phyloP scores from a whole-genome alignment of 2,329 filamentous ascomycete species.

The Xylaria sp. region DNA sequence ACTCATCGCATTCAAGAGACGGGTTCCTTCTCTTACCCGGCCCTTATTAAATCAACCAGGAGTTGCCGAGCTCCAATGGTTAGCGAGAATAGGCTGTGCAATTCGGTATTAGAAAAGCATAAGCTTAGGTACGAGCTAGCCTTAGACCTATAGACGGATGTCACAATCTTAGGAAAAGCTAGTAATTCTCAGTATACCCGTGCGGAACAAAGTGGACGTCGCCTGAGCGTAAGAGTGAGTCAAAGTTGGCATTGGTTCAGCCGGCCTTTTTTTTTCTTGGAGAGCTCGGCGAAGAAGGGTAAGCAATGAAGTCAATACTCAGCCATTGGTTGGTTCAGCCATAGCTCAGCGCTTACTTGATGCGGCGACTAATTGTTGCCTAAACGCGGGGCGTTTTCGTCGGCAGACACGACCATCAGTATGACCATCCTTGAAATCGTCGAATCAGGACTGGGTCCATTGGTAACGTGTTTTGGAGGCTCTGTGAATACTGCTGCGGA shows the following conservation, averaged over 20 bases:
- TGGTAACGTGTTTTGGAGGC: slow-evolving; percentile 5
- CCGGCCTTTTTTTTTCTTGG: slow-evolving; percentile 9
- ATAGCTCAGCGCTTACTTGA: slow-evolving; percentile 16
- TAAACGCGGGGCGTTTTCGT: slow-evolving; percentile 29
- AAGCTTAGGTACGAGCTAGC: slow-evolving; percentile 2
- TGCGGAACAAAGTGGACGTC: slow-evolving; percentile 20
- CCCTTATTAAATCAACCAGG: background rate
- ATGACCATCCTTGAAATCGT: slow-evolving; percentile 14
- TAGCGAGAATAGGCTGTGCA: background rate
- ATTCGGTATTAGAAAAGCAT: slow-evolving; percentile 11
- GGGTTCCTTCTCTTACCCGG: slow-evolving; percentile 7
- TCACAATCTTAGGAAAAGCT: slow-evolving; percentile 4
- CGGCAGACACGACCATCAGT: slow-evolving; percentile 14
- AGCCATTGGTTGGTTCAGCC: slow-evolving; percentile 5
- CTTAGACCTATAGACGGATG: slow-evolving; percentile 10
- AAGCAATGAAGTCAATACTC: slow-evolving; percentile 7
- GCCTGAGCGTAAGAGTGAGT: slow-evolving; percentile 3
- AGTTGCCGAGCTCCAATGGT: background rate
- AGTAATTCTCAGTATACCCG: slow-evolving; percentile 17
- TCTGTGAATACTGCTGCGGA: slow-evolving; percentile 4
- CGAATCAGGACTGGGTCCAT: slow-evolving; percentile 15
- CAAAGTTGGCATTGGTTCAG: slow-evolving; percentile 25
- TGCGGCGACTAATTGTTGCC: slow-evolving; percentile 27
- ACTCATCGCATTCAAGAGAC: background rate
- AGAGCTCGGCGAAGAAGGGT: slow-evolving; percentile 1